Conservation (phyloP, 2,329 filamentous ascomycete genomes). For the Pseudogymnoascus sp. region DNA sequence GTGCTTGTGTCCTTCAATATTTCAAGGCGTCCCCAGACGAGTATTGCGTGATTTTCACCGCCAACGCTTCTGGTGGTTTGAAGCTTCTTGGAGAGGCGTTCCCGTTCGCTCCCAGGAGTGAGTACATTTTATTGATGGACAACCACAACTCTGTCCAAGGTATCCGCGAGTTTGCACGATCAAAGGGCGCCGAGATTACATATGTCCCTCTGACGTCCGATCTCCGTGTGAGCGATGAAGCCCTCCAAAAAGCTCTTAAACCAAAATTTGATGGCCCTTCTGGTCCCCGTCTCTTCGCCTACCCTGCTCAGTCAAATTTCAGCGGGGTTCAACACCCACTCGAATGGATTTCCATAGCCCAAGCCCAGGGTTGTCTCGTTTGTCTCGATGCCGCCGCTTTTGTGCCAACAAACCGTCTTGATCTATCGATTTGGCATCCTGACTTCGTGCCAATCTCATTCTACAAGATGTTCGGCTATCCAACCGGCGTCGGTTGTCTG, state of each 20-base stretch:
- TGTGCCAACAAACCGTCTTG: slow-evolving; percentile 30
- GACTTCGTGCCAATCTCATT: slow-evolving; percentile 34
- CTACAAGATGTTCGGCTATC: slow-evolving; percentile 37
- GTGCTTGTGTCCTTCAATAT: slow-evolving; percentile 28
- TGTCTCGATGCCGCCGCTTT: slow-evolving; percentile 35
- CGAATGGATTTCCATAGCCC: slow-evolving; percentile 30
- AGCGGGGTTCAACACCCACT: slow-evolving; percentile 36
- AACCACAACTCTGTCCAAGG: slow-evolving; percentile 38
- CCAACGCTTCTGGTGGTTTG: slow-evolving; percentile 34
- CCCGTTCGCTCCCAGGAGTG: slow-evolving; percentile 23
- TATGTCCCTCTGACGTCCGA: slow-evolving; percentile 29
- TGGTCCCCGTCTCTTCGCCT: slow-evolving; percentile 33
- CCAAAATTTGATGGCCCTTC: neutral
- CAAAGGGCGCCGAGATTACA: slow-evolving; percentile 19
- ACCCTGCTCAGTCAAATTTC: slow-evolving; percentile 40
- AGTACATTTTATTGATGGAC: slow-evolving; percentile 32
- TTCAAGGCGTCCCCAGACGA: slow-evolving; percentile 31
- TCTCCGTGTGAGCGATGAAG: slow-evolving; percentile 25
- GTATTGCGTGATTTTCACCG: slow-evolving; percentile 34
- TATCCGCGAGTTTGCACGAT: slow-evolving; percentile 30
- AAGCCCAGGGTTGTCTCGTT: slow-evolving; percentile 33
- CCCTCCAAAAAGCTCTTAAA: slow-evolving; percentile 23
- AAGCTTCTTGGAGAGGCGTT: slow-evolving; percentile 35
- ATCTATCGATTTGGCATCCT: slow-evolving; percentile 29
- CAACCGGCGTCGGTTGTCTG: slow-evolving; percentile 35